A percentile compares a stretch with the other conserved stretches of the same genome.
These are phyloP conservation scores for Immersiporthe knoxdaviesiana DNA, from an alignment of 2,329 filamentous ascomycete species.

Conservation along the genomic window DNA sequence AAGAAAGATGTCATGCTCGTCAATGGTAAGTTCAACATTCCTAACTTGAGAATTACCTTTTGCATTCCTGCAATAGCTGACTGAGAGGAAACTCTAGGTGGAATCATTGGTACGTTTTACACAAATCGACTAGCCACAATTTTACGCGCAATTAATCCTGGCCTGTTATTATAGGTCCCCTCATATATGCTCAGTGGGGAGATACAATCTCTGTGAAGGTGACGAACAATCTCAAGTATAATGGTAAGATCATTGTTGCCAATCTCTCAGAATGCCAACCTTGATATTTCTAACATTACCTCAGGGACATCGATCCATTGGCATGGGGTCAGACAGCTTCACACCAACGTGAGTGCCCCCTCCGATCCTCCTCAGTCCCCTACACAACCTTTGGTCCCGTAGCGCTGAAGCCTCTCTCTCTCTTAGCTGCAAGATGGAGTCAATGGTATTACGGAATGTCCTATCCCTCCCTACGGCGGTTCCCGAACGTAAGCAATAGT, in stretches of 20 bases:
- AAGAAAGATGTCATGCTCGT: slow-evolving; percentile 49
- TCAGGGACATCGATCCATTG: slow-evolving; percentile 51
- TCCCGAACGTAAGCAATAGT: slow-evolving; percentile 24
- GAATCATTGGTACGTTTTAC: slow-evolving; percentile 20
- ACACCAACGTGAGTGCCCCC: slow-evolving; percentile 37
- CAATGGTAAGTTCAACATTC: slow-evolving; percentile 42
- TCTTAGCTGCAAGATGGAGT: slow-evolving; percentile 50
- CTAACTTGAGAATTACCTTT: slow-evolving; percentile 19
- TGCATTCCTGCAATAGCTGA: slow-evolving; percentile 21
- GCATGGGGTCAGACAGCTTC: slow-evolving; percentile 51
- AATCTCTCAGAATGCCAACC: too few species aligned
- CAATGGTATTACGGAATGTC: slow-evolving; percentile 47
- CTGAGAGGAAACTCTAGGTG: slow-evolving; percentile 3
- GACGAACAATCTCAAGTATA: slow-evolving; percentile 63
- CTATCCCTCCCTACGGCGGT: slow-evolving; percentile 41
- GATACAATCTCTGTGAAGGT: slow-evolving; percentile 61
- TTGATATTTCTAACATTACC: background rate
- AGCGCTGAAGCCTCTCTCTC: background rate
- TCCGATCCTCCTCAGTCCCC: too few species aligned
- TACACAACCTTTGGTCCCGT: too few species aligned
- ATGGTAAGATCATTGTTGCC: slow-evolving; percentile 35
- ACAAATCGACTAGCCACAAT: background rate
- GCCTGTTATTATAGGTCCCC: slow-evolving; percentile 48
- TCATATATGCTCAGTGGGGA: slow-evolving; percentile 56
- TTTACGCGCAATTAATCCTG: slow-evolving; percentile 3